These are phyloP conservation scores for Chenopodium berlandieri DNA, from an alignment of 148 eudicot genomes.

Conservation along the genomic window DNA sequence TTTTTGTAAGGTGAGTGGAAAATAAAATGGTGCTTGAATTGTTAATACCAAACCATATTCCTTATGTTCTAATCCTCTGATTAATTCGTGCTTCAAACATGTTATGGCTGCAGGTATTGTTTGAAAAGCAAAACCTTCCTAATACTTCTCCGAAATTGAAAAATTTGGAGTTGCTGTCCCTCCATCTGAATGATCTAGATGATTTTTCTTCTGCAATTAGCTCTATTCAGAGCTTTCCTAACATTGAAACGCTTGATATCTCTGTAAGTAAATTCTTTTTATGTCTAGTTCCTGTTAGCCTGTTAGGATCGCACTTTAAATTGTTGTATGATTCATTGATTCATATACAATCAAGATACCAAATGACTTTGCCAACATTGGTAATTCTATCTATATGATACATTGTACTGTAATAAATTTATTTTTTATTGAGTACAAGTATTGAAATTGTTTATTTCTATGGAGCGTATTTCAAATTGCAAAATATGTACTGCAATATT, in stretches of 20 bases:
- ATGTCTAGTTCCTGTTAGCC: background rate
- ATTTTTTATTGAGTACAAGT: too few species aligned
- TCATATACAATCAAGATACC: too few species aligned
- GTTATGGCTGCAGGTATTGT: slow-evolving; percentile 24
- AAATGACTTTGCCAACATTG: too few species aligned
- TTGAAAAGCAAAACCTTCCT: slow-evolving; percentile 3
- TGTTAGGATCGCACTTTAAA: too few species aligned
- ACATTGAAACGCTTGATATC: slow-evolving; percentile 18
- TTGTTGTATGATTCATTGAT: too few species aligned
- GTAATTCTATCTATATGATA: too few species aligned
- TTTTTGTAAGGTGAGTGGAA: slow-evolving; percentile 21
- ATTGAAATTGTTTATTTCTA: too few species aligned
- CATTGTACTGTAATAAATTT: too few species aligned
- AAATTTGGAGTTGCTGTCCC: slow-evolving; percentile 15
- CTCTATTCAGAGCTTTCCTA: slow-evolving; percentile 20
- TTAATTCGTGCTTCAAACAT: background rate
- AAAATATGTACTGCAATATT: too few species aligned
- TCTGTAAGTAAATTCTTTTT: slow-evolving; percentile 24
- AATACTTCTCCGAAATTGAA: slow-evolving; percentile 7
- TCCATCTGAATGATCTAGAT: slow-evolving; percentile 9
- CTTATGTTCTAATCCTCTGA: background rate
- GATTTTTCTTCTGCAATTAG: slow-evolving; percentile 9
- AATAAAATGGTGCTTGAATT: too few species aligned
- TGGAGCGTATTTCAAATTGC: too few species aligned
- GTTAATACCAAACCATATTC: too few species aligned